Conservation (phyloP, 106 monocot genomes). For the Acanthochlamys bracteata region DNA sequence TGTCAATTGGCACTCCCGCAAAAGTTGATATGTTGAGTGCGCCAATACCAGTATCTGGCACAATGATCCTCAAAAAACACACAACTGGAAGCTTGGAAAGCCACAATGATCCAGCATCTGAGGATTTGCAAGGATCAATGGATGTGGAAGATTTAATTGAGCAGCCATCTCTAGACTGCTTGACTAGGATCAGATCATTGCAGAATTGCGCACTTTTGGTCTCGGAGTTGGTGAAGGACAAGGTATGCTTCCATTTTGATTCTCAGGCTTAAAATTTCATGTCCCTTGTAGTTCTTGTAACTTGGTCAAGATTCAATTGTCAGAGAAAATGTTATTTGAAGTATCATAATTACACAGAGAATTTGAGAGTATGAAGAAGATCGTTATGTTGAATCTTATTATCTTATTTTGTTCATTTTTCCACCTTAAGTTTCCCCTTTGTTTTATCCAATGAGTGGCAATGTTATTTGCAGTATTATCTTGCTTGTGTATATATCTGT, state of each 20-base stretch:
- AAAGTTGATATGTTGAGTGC: conserved; percentile 43
- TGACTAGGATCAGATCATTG: conserved; percentile 73
- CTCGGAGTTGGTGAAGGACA: conserved; percentile 63
- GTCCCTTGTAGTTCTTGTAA: neutral
- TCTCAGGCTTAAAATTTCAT: neutral
- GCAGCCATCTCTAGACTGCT: conserved; percentile 52
- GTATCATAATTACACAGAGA: too few species aligned
- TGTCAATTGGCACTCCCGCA: conserved; percentile 23
- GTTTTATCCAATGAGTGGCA: neutral
- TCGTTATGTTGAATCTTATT: too few species aligned
- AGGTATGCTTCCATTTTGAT: conserved; percentile 34
- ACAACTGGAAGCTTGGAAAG: conserved; percentile 40
- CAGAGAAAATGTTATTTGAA: too few species aligned
- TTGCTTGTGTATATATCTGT: neutral
- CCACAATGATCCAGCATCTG: conserved; percentile 41
- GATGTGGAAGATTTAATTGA: conserved; percentile 64
- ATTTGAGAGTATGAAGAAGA: too few species aligned
- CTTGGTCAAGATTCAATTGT: neutral
- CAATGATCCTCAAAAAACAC: conserved; percentile 7
- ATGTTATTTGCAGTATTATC: neutral
- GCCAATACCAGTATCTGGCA: conserved; percentile 68
- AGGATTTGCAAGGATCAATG: conserved; percentile 66
- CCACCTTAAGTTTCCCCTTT: neutral
- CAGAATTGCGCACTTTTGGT: conserved; percentile 65
- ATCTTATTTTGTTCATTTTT: too few species aligned